Evolutionary conservation across 768 basidiomycete species (phyloP), one percentile per base, ranked within the genome.

Genomic region (Dacryopinax spathularia): DNA sequence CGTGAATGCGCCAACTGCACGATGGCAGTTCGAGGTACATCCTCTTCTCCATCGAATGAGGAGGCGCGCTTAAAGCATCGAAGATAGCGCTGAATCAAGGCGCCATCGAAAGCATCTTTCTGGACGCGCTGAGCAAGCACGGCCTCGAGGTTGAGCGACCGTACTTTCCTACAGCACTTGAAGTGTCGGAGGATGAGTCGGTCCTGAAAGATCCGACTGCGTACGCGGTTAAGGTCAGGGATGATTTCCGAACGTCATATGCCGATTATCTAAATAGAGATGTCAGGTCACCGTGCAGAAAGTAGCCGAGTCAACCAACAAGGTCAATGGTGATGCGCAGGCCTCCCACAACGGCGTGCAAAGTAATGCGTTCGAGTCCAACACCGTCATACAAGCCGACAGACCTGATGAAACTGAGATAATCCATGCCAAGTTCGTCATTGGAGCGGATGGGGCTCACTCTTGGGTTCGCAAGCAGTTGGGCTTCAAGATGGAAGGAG

Each of bases 391-490:
- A 13, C 48, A 56, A 29, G 48, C 48, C 31, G 48, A 56, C 25
- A 9, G 25, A 27, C 33, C 33, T 13, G 65, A 75, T 34, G 70
- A 56, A 6, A 56, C 48, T 3, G 87, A 89, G 70, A 73, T 81
- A 7, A 83, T 89, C 1, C 75, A 76, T 63, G 86, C 88, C 0
- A 88, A 85, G 72, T 91, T 83, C 69, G 84, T 90, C 1, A 75
- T 91, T 34, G 89, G 89, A 1, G 79, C 84, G 20, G 89, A 91
- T 70, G 69, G 70, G 44, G 70, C 69, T 10, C 67, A 68, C 39
- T 69, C 69, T 2, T 72, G 67, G 68, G 64, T 71, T 9, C 63
- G 70, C 7, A 62, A 63, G 16, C 48, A 65, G 7, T 33, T 70
- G 7, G 60, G 60, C 1, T 61, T 70, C 34, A 34, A 61, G 22